Evolutionary conservation across 768 basidiomycete genomes (phyloP).

Genomic region (Tulasnella calospora): DNA sequence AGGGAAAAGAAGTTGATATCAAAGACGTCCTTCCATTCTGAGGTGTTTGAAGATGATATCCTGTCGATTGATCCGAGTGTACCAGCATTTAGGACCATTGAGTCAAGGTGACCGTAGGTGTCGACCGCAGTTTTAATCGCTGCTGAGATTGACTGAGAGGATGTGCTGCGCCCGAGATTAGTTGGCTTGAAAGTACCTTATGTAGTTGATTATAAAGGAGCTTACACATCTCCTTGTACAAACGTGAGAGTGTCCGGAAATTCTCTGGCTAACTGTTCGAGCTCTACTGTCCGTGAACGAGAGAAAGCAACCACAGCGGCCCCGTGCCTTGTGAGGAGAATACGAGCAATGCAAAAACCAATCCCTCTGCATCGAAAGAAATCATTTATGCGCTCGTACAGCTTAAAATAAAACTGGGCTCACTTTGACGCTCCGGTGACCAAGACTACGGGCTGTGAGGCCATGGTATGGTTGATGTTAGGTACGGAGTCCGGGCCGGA

Average conservation of each 20-base stretch:
- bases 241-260: constrained; percentile 46
- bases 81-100: constrained; percentile 80
- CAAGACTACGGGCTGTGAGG: constrained; percentile 48
- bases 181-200: neutral
- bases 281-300: constrained; percentile 61
- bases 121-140: constrained; percentile 53
- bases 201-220: constrained; percentile 30
- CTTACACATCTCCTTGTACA: constrained; percentile 73
- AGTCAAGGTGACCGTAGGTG: constrained; percentile 63
- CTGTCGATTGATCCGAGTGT: constrained; percentile 63
- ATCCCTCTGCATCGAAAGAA: constrained; percentile 42
- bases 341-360: constrained; percentile 70
- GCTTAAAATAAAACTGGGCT: neutral
- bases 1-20: constrained; percentile 87
- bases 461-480: neutral
- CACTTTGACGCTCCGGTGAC: constrained; percentile 85
- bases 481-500: neutral
- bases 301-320: constrained; percentile 73
- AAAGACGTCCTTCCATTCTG: constrained; percentile 66
- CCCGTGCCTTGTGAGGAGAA: constrained; percentile 57
- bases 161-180: constrained; percentile 44
- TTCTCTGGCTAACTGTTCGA: constrained; percentile 46
- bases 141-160: constrained; percentile 50
- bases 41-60: constrained; percentile 46
- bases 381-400: too few species aligned